Evolutionary conservation across 352 stramenopile species (phyloP), one percentile per base, ranked within the genome.

Genomic region (Phytophthora sansomeana): DNA sequence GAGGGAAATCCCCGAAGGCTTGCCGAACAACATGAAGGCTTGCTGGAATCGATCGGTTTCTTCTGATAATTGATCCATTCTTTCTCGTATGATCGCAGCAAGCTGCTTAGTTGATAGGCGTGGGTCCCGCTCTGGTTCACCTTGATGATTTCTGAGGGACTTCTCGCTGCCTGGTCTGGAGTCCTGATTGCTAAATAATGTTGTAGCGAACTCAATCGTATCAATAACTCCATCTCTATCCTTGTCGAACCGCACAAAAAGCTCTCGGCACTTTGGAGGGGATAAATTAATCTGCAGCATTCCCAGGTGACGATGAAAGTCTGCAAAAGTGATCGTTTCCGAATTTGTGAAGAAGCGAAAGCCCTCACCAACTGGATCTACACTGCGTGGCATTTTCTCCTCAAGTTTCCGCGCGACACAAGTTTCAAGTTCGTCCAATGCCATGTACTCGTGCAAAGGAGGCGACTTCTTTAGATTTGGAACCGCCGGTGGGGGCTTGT

Each of bases 31-130:
- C 51, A 78, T 83, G 28, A 90, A 87, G 28, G 84, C 82, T 69
- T 93, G 86, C 21, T 87, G 84, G 21, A 94, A 92, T 7, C 78
- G 81, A 38, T 92, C 86, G 5, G 80, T 84, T 54, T 87, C 83
- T 44, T 91, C 89, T 0, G 79, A 87, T 3, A 82, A 77, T 29
- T 90, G 81, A 19, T 91, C 81, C 11, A 94, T 69, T 54, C 80
- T 86, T 16, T 90, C 78, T 9, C 81, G 72, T 56, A 94, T 57
- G 39, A 68, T 77, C 1, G 74, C 55, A 26, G 92, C 65, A 29
- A 92, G 74, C 51, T 92, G 78, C 28, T 87, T 77, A 14, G 81
- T 87, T 17, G 81, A 75, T 6, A 92, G 58, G 19, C 74, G 55
- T 4, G 67, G 53, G 5, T 81, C 80, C n/a, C 76, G 68, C 19